Evolutionary conservation across 495 filamentous ascomycete genomes (phyloP), one percentile per base, ranked within the genome.

Genomic region (Thermothielavioides terrestris): DNA sequence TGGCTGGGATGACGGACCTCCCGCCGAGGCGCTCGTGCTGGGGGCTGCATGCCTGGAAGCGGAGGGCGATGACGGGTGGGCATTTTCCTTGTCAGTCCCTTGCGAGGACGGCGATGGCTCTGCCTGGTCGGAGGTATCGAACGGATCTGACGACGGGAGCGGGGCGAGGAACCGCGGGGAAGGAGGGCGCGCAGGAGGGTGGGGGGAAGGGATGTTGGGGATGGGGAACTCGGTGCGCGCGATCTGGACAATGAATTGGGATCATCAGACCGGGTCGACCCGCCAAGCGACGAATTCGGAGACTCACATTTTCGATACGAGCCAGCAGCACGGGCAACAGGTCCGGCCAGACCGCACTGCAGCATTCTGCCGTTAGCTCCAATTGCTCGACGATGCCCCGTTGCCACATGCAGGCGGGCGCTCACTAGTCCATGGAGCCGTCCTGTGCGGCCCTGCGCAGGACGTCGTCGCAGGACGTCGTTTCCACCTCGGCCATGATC

Each of bases 341-440:
- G 27, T 47, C 46, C 17, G 69, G 68, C 70, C 70, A 74, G 26
- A 48, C 39, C 22, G 70, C 62, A 52, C 70, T 74, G 56, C 26
- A 34, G 41, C 12, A 49, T 18, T 23, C 49, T 17, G 25, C 21
- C 21, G 28, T 48, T 38, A 42, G 42, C 15, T 20, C 36, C 51
- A 46, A 47, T 36, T 38, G 50, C 21, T 14, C 28, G 17, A 26
- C 23, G 11, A 32, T 25, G 1, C 17, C 17, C 9, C 18, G 28
- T 30, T 11, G 25, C 14, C 30, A 4, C 7, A n/a, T 23, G 41
- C 27, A 32, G 7, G 12, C 15, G 14, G 15, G 3, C 26, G 46
- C 73, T 66, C 77, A 89, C 87, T 77, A 73, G 54, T 87, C 80
- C 65, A 91, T 80, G 21, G 73, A 67, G 35, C 81, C 81, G 65